These are phyloP conservation scores for Agaricus subrufescens DNA, from an alignment of 768 basidiomycete genomes.

Conservation along the genomic window DNA sequence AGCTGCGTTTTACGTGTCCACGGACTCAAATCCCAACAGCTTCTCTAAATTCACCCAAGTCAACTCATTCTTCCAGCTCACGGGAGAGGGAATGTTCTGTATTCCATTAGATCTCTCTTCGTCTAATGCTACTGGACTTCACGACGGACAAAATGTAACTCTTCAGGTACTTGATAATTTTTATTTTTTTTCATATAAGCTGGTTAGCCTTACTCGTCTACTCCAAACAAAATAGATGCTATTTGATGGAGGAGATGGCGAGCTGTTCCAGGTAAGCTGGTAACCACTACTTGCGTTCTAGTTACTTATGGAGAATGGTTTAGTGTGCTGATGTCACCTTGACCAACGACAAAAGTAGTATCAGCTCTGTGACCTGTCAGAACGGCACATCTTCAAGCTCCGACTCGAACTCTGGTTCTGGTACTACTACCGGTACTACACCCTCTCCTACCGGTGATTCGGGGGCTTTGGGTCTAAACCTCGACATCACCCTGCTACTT, in stretches of 20 bases:
- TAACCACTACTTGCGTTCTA: conserved; percentile 13
- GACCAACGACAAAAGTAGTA: conserved; percentile 40
- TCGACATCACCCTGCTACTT: neutral
- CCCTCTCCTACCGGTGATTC: neutral
- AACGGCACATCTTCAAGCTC: no score
- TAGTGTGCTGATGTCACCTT: conserved; percentile 78
- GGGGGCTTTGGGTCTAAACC: conserved; percentile 5
- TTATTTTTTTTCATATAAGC: no score
- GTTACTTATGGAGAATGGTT: neutral
- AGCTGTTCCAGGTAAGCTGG: conserved; percentile 54
- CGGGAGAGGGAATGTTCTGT: conserved; percentile 60
- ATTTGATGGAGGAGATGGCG: conserved; percentile 59
- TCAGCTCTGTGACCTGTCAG: conserved; percentile 34
- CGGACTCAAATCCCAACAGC: conserved; percentile 51
- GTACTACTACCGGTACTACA: neutral
- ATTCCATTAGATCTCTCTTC: conserved; percentile 55
- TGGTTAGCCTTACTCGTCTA: neutral
- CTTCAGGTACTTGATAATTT: conserved; percentile 44
- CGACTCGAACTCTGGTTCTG: conserved; percentile 8
- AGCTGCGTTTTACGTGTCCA: conserved; percentile 56
- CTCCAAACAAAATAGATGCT: conserved; percentile 1
- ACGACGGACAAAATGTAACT: conserved; percentile 67
- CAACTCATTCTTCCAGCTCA: conserved; percentile 28
- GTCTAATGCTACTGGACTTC: conserved; percentile 34
- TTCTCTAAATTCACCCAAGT: conserved; percentile 54